Base-by-base conservation (phyloP, 768 basidiomycete genomes). In the Hemileccinum rubropunctum region DNA sequence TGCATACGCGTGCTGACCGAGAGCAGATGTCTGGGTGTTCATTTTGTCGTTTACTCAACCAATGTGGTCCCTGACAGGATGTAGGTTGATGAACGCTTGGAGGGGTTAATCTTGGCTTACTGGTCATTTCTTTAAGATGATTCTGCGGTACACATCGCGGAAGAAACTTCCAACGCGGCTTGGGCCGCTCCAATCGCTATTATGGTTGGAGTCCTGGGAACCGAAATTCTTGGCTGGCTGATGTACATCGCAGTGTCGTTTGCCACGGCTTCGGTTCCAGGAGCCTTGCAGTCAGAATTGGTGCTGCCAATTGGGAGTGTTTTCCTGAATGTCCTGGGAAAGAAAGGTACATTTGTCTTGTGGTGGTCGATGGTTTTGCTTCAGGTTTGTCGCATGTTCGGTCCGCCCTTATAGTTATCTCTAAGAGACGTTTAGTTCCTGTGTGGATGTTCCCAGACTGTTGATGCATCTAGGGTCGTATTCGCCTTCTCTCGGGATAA, bases 121-220 rank as follows among this genome's bases (percentile, higher is more conserved):
- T 23, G 2, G 30, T 21, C 14, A 11, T 39, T 20, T 43, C 18
- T 42, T 21, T 32, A 56, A 77, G 76, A 76, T 33, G 75, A 78
- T 56, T 78, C 76, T 17, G 76, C 73, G 10, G 76, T 71, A 6
- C 75, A 76, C 47, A 74, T 78, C 15, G 67, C 76, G 3, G 76
- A 76, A 52, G 74, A 78, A 63, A 72, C 69, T 0, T 62, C 74
- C 6, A 71, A 72, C 37, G 72, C 73, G n/a, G 70, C 74, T 4
- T 60, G 65, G 20, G 71, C 73, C 12, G 76, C 72, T 18, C 76
- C 76, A 6, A 67, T 76, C 32, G 73, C 75, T 6, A 77, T 76
- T 55, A 61, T 76, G 53, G 64, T 74, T 38, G 72, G 70, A 23
- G 74, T 76, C 34, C 58, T 62, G 13, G 69, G 53, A 3, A 74